A percentile compares a stretch with the other conserved stretches of the same genome.
These are phyloP conservation scores for Crucihimalaya himalaica DNA, from an alignment of 345 rosid genomes.

Conservation along the genomic window DNA sequence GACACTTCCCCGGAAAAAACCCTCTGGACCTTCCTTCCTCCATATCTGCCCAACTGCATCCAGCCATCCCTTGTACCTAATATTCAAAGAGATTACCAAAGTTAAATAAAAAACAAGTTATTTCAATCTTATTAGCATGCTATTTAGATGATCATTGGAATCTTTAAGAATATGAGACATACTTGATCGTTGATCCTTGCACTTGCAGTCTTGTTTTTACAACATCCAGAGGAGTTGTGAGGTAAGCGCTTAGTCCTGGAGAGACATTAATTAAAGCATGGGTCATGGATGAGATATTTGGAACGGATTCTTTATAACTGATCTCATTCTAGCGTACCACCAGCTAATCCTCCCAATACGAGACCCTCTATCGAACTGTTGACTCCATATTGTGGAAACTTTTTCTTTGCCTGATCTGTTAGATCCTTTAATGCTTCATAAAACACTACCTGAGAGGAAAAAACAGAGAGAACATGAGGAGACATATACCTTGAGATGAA, in stretches of 20 bases:
- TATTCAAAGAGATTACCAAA: not conserved
- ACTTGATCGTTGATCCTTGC: slow-evolving; percentile 83
- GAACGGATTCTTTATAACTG: not conserved
- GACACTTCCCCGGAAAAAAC: slow-evolving; percentile 84
- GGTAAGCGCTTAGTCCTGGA: slow-evolving; percentile 84
- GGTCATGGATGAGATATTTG: not conserved
- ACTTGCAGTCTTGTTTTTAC: slow-evolving; percentile 94
- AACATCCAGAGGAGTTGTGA: slow-evolving; percentile 90
- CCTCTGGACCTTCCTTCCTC: slow-evolving; percentile 70
- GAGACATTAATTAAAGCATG: not conserved
- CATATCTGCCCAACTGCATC: slow-evolving; percentile 72
- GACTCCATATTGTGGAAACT: slow-evolving; percentile 46
- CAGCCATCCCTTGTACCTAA: slow-evolving; percentile 80
- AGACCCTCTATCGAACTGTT: slow-evolving; percentile 78
- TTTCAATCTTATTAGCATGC: not conserved
- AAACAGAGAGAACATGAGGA: slow-evolving; percentile 19
- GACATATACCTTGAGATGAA: slow-evolving; percentile 4
- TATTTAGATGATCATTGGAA: slow-evolving; percentile 3
- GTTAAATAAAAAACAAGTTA: not conserved
- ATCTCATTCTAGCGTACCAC: slow-evolving; percentile 61
- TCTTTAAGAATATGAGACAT: not conserved
- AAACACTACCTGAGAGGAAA: slow-evolving; percentile 67
- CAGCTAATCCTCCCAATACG: slow-evolving; percentile 87
- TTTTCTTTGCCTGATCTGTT: slow-evolving; percentile 57
- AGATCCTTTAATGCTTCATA: slow-evolving; percentile 80